A percentile compares a stretch with the other conserved stretches of the same genome.
Conservation (phyloP, 2,329 filamentous ascomycete species). For the Ophiocordyceps camponoti-saundersi region DNA sequence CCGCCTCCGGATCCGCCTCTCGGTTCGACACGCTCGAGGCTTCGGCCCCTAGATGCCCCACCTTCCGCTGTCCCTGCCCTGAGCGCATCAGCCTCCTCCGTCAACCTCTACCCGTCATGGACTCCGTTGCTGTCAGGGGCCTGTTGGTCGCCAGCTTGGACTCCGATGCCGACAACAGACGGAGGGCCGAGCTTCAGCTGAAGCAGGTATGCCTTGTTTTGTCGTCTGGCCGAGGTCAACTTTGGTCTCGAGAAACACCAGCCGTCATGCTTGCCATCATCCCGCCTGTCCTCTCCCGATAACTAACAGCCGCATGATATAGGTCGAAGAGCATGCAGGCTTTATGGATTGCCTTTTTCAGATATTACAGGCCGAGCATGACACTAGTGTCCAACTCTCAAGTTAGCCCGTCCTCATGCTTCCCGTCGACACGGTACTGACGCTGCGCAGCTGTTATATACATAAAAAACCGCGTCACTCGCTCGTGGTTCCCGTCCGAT, state of each 20-base stretch:
- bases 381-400: conserved; percentile 68
- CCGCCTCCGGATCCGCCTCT: not conserved
- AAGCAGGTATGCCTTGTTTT: conserved; percentile 46
- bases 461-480: conserved; percentile 91
- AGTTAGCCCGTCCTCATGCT: conserved; percentile 42
- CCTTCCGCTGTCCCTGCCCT: conserved; percentile 1
- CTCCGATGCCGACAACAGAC: conserved; percentile 55
- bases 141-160: conserved; percentile 64
- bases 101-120: conserved; percentile 32
- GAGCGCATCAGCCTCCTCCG: conserved; percentile 1
- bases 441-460: conserved; percentile 69
- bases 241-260: not conserved
- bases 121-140: conserved; percentile 56
- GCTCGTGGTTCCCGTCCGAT: conserved; percentile 71
- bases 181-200: conserved; percentile 63
- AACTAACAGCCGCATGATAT: conserved; percentile 2
- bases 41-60: conserved; percentile 2
- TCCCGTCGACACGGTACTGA: not conserved
- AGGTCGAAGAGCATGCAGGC: conserved; percentile 82
- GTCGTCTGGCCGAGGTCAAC: not conserved
- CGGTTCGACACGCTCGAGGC: not conserved
- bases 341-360: conserved; percentile 85
- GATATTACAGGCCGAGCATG: conserved; percentile 78
- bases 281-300: not conserved
- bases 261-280: not conserved